phyloP scores from a whole-genome alignment of 345 rosid species.

The Kernera saxatilis region DNA sequence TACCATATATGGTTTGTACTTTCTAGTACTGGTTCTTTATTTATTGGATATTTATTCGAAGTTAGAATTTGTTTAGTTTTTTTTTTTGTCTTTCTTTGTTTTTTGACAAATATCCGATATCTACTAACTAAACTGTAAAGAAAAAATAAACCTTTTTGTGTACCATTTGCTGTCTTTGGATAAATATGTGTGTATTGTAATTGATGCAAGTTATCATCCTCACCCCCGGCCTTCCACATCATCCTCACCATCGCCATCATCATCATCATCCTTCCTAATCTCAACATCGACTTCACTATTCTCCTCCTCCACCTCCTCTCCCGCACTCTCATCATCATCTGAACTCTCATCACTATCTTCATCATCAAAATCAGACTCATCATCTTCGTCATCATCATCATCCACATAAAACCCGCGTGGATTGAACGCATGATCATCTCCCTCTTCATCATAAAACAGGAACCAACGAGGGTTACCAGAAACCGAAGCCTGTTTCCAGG shows the following conservation, averaged over 20 bases:
- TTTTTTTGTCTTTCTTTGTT: too few relatives aligned
- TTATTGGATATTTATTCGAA: too few relatives aligned
- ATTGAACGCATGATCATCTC: neutral
- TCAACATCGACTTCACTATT: conserved; percentile 3
- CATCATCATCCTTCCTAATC: conserved; percentile 1
- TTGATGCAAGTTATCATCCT: neutral
- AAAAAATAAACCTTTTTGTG: neutral
- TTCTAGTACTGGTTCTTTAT: too few relatives aligned
- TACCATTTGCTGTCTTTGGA: neutral
- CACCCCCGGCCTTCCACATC: neutral
- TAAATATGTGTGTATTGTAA: neutral
- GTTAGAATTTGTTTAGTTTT: too few relatives aligned
- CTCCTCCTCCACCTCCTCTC: conserved; percentile 20
- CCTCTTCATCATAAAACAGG: conserved; percentile 23
- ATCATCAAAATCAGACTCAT: neutral
- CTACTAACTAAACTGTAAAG: neutral
- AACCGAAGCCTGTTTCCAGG: conserved; percentile 6
- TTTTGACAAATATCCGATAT: neutral
- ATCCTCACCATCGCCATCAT: neutral
- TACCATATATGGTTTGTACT: too few relatives aligned
- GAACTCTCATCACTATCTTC: conserved; percentile 25
- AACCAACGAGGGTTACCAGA: conserved; percentile 1
- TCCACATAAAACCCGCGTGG: neutral
- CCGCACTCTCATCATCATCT: conserved; percentile 19
- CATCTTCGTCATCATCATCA: neutral